Evolutionary conservation across 2,329 filamentous ascomycete genomes (phyloP).

Genomic region (Aspergillus fijiensis): DNA sequence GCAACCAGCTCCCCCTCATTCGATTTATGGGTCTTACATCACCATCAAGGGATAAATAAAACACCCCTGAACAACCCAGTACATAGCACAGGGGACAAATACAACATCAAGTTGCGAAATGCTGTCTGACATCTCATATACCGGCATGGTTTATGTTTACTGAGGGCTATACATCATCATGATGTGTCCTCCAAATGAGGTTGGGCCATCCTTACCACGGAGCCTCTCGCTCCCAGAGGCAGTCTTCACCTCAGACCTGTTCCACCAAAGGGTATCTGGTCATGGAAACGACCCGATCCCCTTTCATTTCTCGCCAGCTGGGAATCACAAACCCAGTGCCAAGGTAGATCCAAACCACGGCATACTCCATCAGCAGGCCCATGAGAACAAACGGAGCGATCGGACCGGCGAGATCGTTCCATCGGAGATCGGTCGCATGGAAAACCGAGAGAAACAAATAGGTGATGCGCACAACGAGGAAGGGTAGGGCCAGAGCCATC

Average conservation of each 20-base stretch:
- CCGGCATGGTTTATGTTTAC: no score
- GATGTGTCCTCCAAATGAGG: no score
- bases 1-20: not conserved
- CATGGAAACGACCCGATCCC: not conserved
- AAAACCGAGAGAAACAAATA: conserved; percentile 27
- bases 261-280: not conserved
- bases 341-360: conserved; percentile 20
- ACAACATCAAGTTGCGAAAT: no score
- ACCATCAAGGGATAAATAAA: no score
- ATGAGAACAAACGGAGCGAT: conserved; percentile 24
- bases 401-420: conserved; percentile 21
- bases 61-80: no score
- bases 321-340: conserved; percentile 17
- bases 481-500: conserved; percentile 20
- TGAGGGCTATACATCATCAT: no score
- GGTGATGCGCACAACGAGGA: conserved; percentile 23
- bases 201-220: not conserved
- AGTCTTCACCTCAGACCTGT: not conserved
- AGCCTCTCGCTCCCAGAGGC: not conserved
- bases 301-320: not conserved
- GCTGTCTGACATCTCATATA: no score
- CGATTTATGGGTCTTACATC: not conserved
- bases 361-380: conserved; percentile 23
- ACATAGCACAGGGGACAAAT: no score
- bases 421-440: conserved; percentile 12